Conservation (phyloP, 1,284 basidiomycete genomes). For the Sanguinoderma infundibulare region DNA sequence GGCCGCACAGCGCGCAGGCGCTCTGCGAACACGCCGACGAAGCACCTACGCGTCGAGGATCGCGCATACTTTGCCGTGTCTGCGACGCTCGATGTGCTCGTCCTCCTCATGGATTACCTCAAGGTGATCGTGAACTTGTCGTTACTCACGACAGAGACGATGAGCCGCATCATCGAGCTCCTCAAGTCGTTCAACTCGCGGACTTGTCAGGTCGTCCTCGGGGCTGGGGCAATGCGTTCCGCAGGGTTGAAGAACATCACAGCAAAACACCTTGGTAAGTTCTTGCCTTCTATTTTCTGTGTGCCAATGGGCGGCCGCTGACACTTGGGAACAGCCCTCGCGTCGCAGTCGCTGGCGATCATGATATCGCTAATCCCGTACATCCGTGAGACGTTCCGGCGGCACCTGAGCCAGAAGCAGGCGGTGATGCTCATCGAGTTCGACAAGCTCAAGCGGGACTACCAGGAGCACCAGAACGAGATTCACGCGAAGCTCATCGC, state of each 20-base stretch:
- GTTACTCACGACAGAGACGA: conserved; percentile 90
- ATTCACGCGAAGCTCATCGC: conserved; percentile 97
- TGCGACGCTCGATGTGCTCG: conserved; percentile 82
- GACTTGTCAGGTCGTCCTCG: conserved; percentile 97
- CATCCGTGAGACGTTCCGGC: conserved; percentile 90
- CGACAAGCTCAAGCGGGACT: conserved; percentile 97
- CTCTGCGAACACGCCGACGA: conserved; percentile 47
- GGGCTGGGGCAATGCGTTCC: conserved; percentile 97
- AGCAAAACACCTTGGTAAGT: conserved; percentile 91
- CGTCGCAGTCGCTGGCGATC: conserved; percentile 93
- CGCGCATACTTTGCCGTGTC: conserved; percentile 84
- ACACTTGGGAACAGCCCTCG: conserved; percentile 66
- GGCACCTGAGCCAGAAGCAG: conserved; percentile 92
- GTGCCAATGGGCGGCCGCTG: conserved; percentile 11
- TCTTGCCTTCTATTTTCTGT: not conserved
- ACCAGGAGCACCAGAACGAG: conserved; percentile 99
- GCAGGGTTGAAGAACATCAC: conserved; percentile 99
- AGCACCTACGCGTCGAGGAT: conserved; percentile 85
- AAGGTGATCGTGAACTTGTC: conserved; percentile 88
- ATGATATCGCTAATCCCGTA: conserved; percentile 97
- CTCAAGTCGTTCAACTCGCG: conserved; percentile 98
- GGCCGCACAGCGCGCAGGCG: conserved; percentile 34
- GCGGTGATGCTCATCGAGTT: conserved; percentile 98
- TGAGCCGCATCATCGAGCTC: conserved; percentile 94
- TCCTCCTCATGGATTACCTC: conserved; percentile 85